A percentile compares a stretch with the other conserved stretches of the same genome.
Conservation (phyloP, 805 yeast genomes). For the Metschnikowia shivogae region DNA sequence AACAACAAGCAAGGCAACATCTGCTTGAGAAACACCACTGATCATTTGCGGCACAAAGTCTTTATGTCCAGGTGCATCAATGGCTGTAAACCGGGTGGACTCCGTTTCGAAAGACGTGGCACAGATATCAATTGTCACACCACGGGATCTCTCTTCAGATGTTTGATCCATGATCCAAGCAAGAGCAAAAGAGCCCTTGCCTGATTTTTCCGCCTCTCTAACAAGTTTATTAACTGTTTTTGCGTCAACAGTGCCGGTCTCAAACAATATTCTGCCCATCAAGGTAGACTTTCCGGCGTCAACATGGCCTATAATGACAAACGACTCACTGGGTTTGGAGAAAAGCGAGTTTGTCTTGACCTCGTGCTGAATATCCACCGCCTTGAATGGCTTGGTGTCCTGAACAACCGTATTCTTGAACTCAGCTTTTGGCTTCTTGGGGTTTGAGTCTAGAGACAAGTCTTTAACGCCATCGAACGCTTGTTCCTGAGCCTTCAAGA, state of each 20-base stretch:
- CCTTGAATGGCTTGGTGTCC: constrained; percentile 40
- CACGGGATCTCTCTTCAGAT: constrained; percentile 66
- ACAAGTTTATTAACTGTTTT: constrained; percentile 59
- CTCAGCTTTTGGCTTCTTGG: constrained; percentile 9
- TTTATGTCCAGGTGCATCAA: constrained; percentile 83
- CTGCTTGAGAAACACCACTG: constrained; percentile 78
- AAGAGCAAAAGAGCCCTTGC: constrained; percentile 75
- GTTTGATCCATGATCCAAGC: constrained; percentile 89
- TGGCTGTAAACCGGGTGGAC: constrained; percentile 55
- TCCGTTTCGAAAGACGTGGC: constrained; percentile 62
- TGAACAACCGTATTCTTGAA: constrained; percentile 14
- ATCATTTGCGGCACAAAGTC: constrained; percentile 86
- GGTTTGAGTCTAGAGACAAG: constrained; percentile 20
- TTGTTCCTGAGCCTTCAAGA: constrained; percentile 53
- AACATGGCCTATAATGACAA: constrained; percentile 81
- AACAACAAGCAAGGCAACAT: constrained; percentile 65
- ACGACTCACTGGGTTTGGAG: constrained; percentile 56
- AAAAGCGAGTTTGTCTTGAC: constrained; percentile 28
- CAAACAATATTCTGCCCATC: constrained; percentile 69
- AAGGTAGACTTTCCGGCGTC: constrained; percentile 83
- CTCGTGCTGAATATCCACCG: constrained; percentile 41
- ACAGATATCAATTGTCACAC: constrained; percentile 76
- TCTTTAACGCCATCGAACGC: constrained; percentile 35
- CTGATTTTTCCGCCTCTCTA: constrained; percentile 60
- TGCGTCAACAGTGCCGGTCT: constrained; percentile 61